A percentile compares a stretch with the other conserved stretches of the same genome.
phyloP scores from a whole-genome alignment of 306 rosid genomes.

The Cyclanthera cordifolia region DNA sequence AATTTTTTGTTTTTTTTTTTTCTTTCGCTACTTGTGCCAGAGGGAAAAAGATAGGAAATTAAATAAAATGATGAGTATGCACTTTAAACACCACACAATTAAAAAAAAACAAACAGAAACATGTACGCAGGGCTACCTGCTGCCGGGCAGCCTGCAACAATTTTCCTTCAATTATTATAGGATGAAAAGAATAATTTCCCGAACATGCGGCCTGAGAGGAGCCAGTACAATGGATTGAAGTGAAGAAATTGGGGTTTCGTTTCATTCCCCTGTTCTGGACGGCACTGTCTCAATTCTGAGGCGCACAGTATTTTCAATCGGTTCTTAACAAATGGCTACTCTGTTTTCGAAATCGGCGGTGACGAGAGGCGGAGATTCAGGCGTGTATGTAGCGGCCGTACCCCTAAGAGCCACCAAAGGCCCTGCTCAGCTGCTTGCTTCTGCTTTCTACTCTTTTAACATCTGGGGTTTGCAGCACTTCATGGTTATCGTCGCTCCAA shows the following conservation, averaged over 20 bases:
- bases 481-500: constrained; percentile 55
- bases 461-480: constrained; percentile 80
- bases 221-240: not conserved
- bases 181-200: no score
- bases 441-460: constrained; percentile 59
- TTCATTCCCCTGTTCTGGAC: not conserved
- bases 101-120: no score
- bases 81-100: no score
- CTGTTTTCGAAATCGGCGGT: constrained; percentile 18
- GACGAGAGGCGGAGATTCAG: constrained; percentile 38
- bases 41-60: no score
- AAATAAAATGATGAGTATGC: no score
- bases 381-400: constrained; percentile 74
- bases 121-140: no score
- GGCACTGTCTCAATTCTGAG: not conserved
- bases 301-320: not conserved
- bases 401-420: constrained; percentile 82
- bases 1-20: no score
- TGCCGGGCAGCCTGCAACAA: no score
- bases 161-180: no score
- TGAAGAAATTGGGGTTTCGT: not conserved
- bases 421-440: constrained; percentile 62
- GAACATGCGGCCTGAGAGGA: not conserved
- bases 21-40: no score
- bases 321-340: constrained; percentile 25